Evolutionary conservation across 768 basidiomycete genomes (phyloP).

Genomic region (Phaffia tasmanica): DNA sequence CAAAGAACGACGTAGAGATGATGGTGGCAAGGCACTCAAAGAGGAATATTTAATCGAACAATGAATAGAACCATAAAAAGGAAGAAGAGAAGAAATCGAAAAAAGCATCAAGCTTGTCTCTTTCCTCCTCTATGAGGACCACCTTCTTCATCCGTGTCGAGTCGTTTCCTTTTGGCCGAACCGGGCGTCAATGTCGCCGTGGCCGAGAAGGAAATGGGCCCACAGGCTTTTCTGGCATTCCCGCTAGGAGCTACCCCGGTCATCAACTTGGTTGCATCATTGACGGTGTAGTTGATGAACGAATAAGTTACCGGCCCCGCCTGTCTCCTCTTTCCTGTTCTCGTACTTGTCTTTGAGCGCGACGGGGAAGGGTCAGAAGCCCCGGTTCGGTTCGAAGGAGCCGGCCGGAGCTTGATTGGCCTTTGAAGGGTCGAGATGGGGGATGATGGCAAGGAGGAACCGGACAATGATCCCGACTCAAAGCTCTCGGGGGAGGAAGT

Average conservation of each 20-base stretch:
- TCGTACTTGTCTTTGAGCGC: slow-evolving; percentile 3
- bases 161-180: too few species aligned
- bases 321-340: slow-evolving; percentile 8
- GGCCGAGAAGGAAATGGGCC: background rate
- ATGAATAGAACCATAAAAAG: too few species aligned
- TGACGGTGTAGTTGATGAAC: slow-evolving; percentile 38
- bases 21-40: too few species aligned
- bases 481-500: too few species aligned
- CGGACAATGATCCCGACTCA: background rate
- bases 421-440: background rate
- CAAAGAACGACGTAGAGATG: too few species aligned
- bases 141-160: too few species aligned
- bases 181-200: too few species aligned
- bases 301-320: slow-evolving; percentile 4
- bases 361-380: background rate
- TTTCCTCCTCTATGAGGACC: too few species aligned
- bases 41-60: too few species aligned
- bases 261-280: slow-evolving; percentile 36
- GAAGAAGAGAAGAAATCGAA: too few species aligned
- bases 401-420: too few species aligned
- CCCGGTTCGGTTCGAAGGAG: background rate
- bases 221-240: background rate
- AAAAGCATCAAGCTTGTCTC: too few species aligned
- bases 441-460: background rate
- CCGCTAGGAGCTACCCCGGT: slow-evolving; percentile 37